Evolutionary conservation across 2,329 filamentous ascomycete species (phyloP).

Genomic region (Neofusicoccum ribis): DNA sequence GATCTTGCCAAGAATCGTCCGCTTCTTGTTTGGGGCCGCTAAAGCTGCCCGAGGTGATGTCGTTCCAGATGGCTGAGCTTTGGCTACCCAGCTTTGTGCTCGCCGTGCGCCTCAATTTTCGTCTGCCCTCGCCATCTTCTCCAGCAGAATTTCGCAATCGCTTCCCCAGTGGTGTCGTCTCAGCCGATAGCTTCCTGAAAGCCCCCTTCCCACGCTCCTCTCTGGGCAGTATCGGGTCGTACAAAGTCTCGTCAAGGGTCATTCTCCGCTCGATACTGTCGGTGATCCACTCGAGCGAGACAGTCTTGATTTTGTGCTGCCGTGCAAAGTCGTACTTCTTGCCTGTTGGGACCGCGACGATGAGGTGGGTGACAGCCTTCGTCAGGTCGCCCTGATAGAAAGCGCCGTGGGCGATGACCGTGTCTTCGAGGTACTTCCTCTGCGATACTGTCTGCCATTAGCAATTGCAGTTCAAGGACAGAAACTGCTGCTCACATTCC

Average conservation of each 20-base stretch:
- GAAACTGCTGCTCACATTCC: slow-evolving; percentile 50
- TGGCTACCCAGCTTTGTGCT: slow-evolving; percentile 81
- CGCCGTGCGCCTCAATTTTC: slow-evolving; percentile 84
- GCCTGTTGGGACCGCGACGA: slow-evolving; percentile 75
- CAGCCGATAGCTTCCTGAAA: slow-evolving; percentile 55
- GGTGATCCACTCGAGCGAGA: slow-evolving; percentile 80
- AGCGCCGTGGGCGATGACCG: slow-evolving; percentile 71
- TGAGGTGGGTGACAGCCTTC: slow-evolving; percentile 80
- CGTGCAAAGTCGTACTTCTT: slow-evolving; percentile 90
- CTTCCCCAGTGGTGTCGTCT: slow-evolving; percentile 42
- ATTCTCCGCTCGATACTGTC: slow-evolving; percentile 84
- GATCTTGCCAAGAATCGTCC: slow-evolving; percentile 38
- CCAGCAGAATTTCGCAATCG: slow-evolving; percentile 29
- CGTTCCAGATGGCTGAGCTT: slow-evolving; percentile 83
- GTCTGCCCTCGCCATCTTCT: slow-evolving; percentile 55
- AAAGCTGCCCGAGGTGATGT: slow-evolving; percentile 63
- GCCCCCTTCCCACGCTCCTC: slow-evolving; percentile 76
- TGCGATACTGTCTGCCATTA: slow-evolving; percentile 55
- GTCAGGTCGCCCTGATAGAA: slow-evolving; percentile 86
- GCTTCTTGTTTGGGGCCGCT: slow-evolving; percentile 26
- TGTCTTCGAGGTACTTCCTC: slow-evolving; percentile 69
- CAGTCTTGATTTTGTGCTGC: slow-evolving; percentile 76
- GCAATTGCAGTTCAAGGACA: neutral
- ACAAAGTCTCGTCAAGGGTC: slow-evolving; percentile 84
- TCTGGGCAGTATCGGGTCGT: slow-evolving; percentile 70